A percentile compares a stretch with the other conserved stretches of the same genome.
Evolutionary conservation across 768 basidiomycete species (phyloP).

Genomic region (Phylloporus arenicola): DNA sequence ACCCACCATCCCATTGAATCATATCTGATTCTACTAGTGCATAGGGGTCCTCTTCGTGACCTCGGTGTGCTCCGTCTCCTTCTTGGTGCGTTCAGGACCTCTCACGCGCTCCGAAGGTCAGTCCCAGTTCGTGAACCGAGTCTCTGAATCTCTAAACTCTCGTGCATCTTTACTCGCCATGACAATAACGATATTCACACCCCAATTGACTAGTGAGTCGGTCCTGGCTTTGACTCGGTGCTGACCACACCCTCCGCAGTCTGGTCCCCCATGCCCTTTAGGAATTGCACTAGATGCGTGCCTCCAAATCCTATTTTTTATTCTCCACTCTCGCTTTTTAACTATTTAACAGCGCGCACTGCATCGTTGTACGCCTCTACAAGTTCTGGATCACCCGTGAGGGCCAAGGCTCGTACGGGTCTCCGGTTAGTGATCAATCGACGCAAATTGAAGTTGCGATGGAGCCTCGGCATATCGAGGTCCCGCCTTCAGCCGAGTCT

Average conservation of each 20-base stretch:
- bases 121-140: no score
- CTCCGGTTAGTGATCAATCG: constrained; percentile 59
- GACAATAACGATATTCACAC: background rate
- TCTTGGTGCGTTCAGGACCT: no score
- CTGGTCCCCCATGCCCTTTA: constrained; percentile 66
- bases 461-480: constrained; percentile 84
- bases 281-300: constrained; percentile 68
- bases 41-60: no score
- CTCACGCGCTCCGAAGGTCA: no score
- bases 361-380: constrained; percentile 59
- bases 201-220: background rate
- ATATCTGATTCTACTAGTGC: no score
- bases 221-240: background rate
- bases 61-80: no score
- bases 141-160: background rate
- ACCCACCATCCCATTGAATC: no score
- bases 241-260: constrained; percentile 44
- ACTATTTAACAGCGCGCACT: constrained; percentile 59
- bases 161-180: background rate
- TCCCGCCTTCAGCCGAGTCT: no score
- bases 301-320: constrained; percentile 64
- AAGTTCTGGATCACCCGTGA: constrained; percentile 26
- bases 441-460: constrained; percentile 69
- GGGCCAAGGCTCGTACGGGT: constrained; percentile 54
- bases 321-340: constrained; percentile 30